Evolutionary conservation across 2,329 filamentous ascomycete genomes (phyloP).

Genomic region (Podosphaera xanthii): DNA sequence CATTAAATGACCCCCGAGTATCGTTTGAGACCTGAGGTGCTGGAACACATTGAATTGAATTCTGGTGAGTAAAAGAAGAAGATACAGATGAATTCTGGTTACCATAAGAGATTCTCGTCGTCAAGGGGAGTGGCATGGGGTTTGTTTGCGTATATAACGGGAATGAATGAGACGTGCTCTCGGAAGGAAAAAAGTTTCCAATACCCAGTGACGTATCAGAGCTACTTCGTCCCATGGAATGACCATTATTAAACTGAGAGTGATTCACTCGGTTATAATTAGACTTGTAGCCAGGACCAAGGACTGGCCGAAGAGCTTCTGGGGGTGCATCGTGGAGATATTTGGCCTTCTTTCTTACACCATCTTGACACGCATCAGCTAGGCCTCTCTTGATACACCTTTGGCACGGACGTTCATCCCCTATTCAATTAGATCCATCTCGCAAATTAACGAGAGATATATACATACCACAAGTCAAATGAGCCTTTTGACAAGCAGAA

Average conservation of each 20-base stretch:
- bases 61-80: slow-evolving; percentile 39
- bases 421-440: slow-evolving; percentile 23
- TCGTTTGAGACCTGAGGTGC: slow-evolving; percentile 24
- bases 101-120: slow-evolving; percentile 30
- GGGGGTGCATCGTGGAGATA: slow-evolving; percentile 92
- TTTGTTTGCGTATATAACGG: slow-evolving; percentile 21
- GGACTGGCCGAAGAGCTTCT: slow-evolving; percentile 69
- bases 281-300: slow-evolving; percentile 40
- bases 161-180: slow-evolving; percentile 14
- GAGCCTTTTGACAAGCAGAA: slow-evolving; percentile 88
- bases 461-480: slow-evolving; percentile 85
- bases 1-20: slow-evolving; percentile 24
- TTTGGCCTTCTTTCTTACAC: slow-evolving; percentile 95
- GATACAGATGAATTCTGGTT: slow-evolving; percentile 52
- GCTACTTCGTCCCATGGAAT: slow-evolving; percentile 9
- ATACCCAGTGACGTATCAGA: slow-evolving; percentile 13
- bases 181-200: slow-evolving; percentile 14
- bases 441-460: slow-evolving; percentile 1
- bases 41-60: slow-evolving; percentile 19
- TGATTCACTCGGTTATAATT: slow-evolving; percentile 36
- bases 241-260: slow-evolving; percentile 16
- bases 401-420: slow-evolving; percentile 83
- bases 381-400: slow-evolving; percentile 86
- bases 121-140: slow-evolving; percentile 29
- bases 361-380: slow-evolving; percentile 80